Evolutionary conservation across 2,329 filamentous ascomycete species (phyloP).

Genomic region (Colletotrichum sp.): DNA sequence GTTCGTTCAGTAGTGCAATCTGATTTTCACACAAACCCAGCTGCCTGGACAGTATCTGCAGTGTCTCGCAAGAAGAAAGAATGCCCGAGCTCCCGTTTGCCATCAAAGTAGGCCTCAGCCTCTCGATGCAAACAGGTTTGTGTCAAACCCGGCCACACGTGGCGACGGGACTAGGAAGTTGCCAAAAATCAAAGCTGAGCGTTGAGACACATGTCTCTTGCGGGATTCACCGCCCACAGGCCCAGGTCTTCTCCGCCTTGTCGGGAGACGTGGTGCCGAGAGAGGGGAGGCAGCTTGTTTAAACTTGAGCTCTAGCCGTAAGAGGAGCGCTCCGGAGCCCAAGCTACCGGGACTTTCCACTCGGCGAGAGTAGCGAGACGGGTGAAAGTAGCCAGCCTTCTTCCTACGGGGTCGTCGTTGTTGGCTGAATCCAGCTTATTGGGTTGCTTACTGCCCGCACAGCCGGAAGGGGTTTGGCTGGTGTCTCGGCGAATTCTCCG

Average conservation of each 20-base stretch:
- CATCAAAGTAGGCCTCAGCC: not conserved
- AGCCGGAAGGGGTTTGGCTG: not conserved
- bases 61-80: not conserved
- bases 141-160: not conserved
- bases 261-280: not conserved
- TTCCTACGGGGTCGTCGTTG: not conserved
- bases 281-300: not conserved
- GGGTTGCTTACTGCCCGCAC: not conserved
- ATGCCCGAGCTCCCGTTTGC: not conserved
- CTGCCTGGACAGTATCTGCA: not conserved
- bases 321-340: not conserved
- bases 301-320: not conserved
- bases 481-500: not conserved
- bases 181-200: not conserved
- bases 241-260: not conserved
- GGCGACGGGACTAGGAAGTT: not conserved
- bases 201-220: constrained; percentile 1
- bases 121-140: not conserved
- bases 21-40: not conserved
- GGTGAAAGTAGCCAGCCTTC: not conserved
- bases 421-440: not conserved
- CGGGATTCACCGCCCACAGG: not conserved
- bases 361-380: not conserved
- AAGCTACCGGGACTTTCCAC: not conserved
- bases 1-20: not conserved